These are phyloP conservation scores for Cytospora leucostoma DNA, from an alignment of 2,329 filamentous ascomycete species.

Conservation along the genomic window DNA sequence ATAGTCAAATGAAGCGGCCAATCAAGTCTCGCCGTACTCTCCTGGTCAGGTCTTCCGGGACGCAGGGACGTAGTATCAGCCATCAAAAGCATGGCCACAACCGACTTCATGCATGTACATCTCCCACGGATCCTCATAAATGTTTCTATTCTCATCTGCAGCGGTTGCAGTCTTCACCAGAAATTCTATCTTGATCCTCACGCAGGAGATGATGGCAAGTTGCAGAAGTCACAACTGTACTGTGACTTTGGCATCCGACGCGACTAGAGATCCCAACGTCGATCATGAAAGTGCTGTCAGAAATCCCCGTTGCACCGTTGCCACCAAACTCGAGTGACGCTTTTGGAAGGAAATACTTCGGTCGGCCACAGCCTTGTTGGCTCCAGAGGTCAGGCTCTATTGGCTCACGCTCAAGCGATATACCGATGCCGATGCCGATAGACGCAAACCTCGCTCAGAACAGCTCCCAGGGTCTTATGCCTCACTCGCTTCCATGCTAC, in stretches of 20 bases:
- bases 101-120: background rate
- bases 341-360: background rate
- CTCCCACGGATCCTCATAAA: background rate
- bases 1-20: too few species aligned
- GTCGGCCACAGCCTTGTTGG: background rate
- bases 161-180: conserved; percentile 13
- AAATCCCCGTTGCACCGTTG: too few species aligned
- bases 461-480: background rate
- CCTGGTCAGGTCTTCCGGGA: too few species aligned
- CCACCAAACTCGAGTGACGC: background rate
- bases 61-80: too few species aligned
- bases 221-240: background rate
- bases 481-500: background rate
- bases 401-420: background rate
- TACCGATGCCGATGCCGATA: background rate
- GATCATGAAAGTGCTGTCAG: too few species aligned
- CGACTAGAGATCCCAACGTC: background rate
- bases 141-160: background rate
- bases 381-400: too few species aligned
- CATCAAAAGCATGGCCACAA: too few species aligned
- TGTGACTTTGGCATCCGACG: conserved; percentile 7
- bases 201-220: background rate
- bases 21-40: too few species aligned
- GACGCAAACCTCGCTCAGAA: background rate
- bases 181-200: conserved; percentile 2